A percentile compares a stretch with the other conserved stretches of the same genome.
phyloP scores from a whole-genome alignment of 805 yeast species.

The Sugiyamaella chiloensis region DNA sequence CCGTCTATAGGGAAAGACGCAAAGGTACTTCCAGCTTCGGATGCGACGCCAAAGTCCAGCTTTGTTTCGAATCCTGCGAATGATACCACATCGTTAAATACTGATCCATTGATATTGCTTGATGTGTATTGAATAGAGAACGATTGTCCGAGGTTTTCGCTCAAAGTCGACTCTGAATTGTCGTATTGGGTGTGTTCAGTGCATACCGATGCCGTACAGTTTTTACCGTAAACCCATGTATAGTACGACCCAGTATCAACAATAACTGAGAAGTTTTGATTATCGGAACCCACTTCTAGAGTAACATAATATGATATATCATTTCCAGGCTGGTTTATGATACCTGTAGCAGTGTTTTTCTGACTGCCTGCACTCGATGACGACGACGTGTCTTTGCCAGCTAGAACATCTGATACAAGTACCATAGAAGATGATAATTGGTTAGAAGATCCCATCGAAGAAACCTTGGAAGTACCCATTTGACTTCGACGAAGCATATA shows the following conservation, averaged over 20 bases:
- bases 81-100: constrained; percentile 39
- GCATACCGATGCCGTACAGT: constrained; percentile 49
- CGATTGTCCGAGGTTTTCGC: constrained; percentile 24
- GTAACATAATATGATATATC: constrained; percentile 31
- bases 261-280: constrained; percentile 46
- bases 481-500: not conserved
- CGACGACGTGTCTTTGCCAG: constrained; percentile 5
- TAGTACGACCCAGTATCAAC: constrained; percentile 67
- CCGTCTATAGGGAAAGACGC: constrained; percentile 54
- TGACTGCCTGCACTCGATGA: not conserved
- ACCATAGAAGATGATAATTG: constrained; percentile 10
- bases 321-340: constrained; percentile 25
- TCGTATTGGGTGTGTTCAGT: constrained; percentile 27
- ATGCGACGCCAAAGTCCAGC: constrained; percentile 52
- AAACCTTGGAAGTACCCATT: constrained; percentile 8
- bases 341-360: constrained; percentile 15
- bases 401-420: constrained; percentile 18
- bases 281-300: constrained; percentile 25
- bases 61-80: constrained; percentile 38
- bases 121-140: constrained; percentile 54
- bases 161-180: constrained; percentile 16
- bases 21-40: constrained; percentile 51
- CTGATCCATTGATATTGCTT: constrained; percentile 50
- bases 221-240: constrained; percentile 56
- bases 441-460: not conserved